Percentiles rank a stretch among this genome's conserved stretches.
phyloP scores from a whole-genome alignment of 176 grass and related monocot species.

The Ensete ventricosum region DNA sequence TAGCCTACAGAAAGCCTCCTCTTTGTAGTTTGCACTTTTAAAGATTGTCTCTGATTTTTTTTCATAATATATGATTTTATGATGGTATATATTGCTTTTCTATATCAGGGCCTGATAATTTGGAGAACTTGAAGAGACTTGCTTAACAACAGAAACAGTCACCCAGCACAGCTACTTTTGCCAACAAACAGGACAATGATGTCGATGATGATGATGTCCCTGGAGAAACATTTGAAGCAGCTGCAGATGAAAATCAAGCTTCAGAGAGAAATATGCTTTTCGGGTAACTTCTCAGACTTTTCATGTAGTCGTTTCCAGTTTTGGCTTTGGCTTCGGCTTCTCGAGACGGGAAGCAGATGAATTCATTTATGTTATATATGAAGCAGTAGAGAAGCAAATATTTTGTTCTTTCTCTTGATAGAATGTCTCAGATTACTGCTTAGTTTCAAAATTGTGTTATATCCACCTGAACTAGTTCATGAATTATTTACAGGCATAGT shows the following conservation, averaged over 20 bases:
- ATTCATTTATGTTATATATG: too few species aligned
- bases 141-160: conserved; percentile 77
- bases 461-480: too few species aligned
- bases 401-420: too few species aligned
- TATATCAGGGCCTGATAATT: conserved; percentile 59
- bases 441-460: too few species aligned
- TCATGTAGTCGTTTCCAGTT: neutral
- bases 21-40: too few species aligned
- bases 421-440: too few species aligned
- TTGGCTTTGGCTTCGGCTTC: too few species aligned
- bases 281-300: neutral
- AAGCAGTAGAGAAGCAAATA: too few species aligned
- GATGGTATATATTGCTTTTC: neutral
- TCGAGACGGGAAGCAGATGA: too few species aligned
- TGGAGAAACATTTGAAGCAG: conserved; percentile 71
- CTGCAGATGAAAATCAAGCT: conserved; percentile 54
- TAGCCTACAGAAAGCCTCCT: too few species aligned
- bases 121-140: conserved; percentile 74
- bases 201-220: conserved; percentile 63
- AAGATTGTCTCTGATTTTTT: neutral
- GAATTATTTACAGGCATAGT: too few species aligned
- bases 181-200: conserved; percentile 44
- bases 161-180: conserved; percentile 28
- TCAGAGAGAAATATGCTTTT: conserved; percentile 15
- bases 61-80: neutral